Conservation (phyloP, 805 yeast species). For the Myxozyma neglecta region DNA sequence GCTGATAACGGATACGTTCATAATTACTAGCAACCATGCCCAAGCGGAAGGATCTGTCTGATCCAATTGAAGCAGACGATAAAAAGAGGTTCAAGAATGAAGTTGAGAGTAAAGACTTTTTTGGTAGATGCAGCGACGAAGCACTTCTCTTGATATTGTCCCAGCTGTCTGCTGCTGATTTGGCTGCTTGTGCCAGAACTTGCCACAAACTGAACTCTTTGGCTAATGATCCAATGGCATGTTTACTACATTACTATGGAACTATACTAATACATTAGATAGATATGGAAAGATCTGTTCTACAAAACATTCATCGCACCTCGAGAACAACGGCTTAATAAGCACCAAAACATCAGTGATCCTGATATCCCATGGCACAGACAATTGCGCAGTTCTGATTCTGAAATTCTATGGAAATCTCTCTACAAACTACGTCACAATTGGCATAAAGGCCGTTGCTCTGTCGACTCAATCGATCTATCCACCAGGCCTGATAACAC, state of each 20-base stretch:
- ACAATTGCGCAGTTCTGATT: neutral
- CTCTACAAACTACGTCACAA: constrained; percentile 18
- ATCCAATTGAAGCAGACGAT: neutral
- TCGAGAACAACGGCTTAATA: neutral
- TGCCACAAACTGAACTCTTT: constrained; percentile 9
- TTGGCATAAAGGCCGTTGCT: constrained; percentile 28
- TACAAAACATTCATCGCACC: constrained; percentile 15
- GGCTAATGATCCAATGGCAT: constrained; percentile 19
- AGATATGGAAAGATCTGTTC: constrained; percentile 21
- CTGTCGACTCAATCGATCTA: constrained; percentile 14
- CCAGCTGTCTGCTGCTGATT: constrained; percentile 11
- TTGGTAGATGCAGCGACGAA: constrained; percentile 19
- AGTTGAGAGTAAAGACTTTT: neutral
- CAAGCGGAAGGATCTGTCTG: neutral
- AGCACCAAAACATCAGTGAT: neutral
- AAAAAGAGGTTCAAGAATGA: neutral
- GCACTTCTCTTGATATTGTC: constrained; percentile 23
- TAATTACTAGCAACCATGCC: constrained; percentile 1
- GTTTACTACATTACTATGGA: neutral
- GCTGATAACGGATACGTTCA: neutral
- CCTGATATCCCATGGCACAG: neutral
- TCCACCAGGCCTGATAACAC: neutral
- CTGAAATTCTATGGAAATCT: constrained; percentile 15
- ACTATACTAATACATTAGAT: neutral
- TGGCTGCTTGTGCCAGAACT: constrained; percentile 17